phyloP scores from a whole-genome alignment of 2,329 filamentous ascomycete species.

The Zasmidium angulare region DNA sequence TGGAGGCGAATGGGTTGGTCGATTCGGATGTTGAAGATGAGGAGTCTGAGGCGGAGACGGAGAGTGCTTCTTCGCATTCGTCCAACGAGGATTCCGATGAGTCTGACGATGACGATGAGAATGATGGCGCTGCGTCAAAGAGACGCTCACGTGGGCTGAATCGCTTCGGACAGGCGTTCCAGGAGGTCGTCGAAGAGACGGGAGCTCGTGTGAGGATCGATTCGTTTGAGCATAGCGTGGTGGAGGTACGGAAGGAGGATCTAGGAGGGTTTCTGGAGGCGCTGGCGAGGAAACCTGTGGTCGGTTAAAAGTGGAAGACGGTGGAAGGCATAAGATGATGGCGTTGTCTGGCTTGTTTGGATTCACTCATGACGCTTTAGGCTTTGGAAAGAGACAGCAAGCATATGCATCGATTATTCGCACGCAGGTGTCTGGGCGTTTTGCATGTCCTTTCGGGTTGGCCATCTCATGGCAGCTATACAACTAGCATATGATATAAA shows the following conservation, averaged over 20 bases:
- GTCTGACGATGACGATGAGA: constrained; percentile 51
- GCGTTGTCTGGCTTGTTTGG: background rate
- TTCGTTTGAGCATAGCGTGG: constrained; percentile 95
- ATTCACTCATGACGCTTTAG: background rate
- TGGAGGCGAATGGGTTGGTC: constrained; percentile 54
- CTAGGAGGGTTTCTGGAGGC: constrained; percentile 86
- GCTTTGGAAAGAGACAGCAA: background rate
- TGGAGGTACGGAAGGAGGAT: constrained; percentile 97
- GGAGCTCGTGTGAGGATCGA: constrained; percentile 88
- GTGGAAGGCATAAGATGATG: constrained; percentile 2
- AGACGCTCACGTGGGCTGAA: constrained; percentile 75
- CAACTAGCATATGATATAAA: too few species aligned
- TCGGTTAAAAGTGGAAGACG: constrained; percentile 46
- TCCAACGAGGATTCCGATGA: constrained; percentile 36
- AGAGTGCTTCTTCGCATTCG: constrained; percentile 37
- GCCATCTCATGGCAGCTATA: too few species aligned
- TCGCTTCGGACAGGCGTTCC: constrained; percentile 90
- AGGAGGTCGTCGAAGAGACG: constrained; percentile 90
- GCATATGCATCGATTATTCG: background rate
- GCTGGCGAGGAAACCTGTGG: constrained; percentile 86
- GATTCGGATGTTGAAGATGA: constrained; percentile 53
- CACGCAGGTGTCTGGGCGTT: too few species aligned
- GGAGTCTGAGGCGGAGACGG: constrained; percentile 46
- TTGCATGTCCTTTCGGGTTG: too few species aligned
- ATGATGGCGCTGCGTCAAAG: too few species aligned